Base-by-base conservation (phyloP, 2,329 filamentous ascomycete genomes). In the Chrysoporthe puriensis region DNA sequence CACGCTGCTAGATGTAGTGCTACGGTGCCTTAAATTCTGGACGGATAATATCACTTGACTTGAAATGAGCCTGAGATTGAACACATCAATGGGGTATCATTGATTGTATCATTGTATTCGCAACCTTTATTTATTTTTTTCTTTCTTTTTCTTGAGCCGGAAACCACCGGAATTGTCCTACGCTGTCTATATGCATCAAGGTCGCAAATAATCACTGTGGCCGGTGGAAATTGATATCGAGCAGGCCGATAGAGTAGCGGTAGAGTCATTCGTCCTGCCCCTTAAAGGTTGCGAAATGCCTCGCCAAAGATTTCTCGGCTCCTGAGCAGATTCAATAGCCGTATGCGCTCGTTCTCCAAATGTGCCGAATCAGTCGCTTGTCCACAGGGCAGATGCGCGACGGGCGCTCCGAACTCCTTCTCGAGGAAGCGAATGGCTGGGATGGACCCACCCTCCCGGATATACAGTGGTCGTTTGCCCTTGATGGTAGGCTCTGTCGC, bases 361-460 rank as follows among this genome's bases (percentile, higher is more conserved):
- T 99, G 96, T 21, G 95, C 96, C 63, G 90, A 90, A 75, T 99
- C 96, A 73, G 93, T 97, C 14, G 95, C 94, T 79, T 97, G 94
- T 0, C 96, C 96, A 75, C 94, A 97, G 0, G 96, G 96, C 44
- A 99, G 80, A 78, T 98, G 94, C 0, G 95, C 95, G 0, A 96
- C 95, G 0, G 94, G 94, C 0, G 96, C 96, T 2, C 86, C 85
- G 76, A 98, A 97, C 74, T 97, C 93, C 80, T 97, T 97, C 78
- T 98, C 95, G 48, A 98, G 77, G 76, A 98, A 98, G 6, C 96
- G 84, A 66, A 98, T 98, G 0, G 93, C 93, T 0, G 96, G 96
- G 72, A 99, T 99, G 0, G 92, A 96, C 5, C 96, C 96, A 14
- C 96, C 96, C 79, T 99, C 96, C 11, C 96, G 88, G 72, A 99